Evolutionary conservation across 139 green algal genomes (phyloP), one percentile per base, ranked within the genome.

Genomic region (Asterochloris erici): DNA sequence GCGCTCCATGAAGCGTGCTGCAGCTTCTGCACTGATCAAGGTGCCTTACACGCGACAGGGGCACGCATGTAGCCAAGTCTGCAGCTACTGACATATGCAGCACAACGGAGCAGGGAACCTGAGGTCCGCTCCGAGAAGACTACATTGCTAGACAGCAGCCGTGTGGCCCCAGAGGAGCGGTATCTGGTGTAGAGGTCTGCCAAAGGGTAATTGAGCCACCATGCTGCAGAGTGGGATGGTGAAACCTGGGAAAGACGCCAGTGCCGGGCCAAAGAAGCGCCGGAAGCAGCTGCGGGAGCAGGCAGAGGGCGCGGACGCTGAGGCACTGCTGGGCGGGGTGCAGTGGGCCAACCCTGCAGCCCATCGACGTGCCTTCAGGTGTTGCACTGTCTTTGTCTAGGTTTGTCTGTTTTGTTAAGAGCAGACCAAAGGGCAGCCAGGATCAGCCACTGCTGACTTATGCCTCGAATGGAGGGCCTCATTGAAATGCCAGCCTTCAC

Each of bases 251-350:
- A 75, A 85, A 19, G 86, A 87, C 70, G 83, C 80, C 23, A 88
- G 82, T 16, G 91, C 92, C 54, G 90, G 91, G 0, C 73, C 90
- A 12, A 88, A 90, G 19, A 77, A 84, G 21, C 86, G 91, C 24
- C 87, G 92, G 24, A 94, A 93, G 78, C 86, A 91, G n/a, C 91
- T 92, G 79, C 74, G 81, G n/a, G 73, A 81, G 63, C n/a, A 82
- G 71, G 27, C 63, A 63, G 24, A 62, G 19, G 78, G 14, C 11
- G 63, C 61, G 28, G 78, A 73, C 12, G 68, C 14, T 17, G 26
- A 13, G 11, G 23, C 47, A 64, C 24, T 62, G 66, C 28, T 77
- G 70, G 78, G 79, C 29, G 63, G 27, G 26, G 70, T 83, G 76
- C 27, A 83, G 64, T 96, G 91, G 93, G 88, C 89, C 14, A 94